phyloP scores from a whole-genome alignment of 2,329 filamentous ascomycete genomes.

The Gyromitra esculenta region DNA sequence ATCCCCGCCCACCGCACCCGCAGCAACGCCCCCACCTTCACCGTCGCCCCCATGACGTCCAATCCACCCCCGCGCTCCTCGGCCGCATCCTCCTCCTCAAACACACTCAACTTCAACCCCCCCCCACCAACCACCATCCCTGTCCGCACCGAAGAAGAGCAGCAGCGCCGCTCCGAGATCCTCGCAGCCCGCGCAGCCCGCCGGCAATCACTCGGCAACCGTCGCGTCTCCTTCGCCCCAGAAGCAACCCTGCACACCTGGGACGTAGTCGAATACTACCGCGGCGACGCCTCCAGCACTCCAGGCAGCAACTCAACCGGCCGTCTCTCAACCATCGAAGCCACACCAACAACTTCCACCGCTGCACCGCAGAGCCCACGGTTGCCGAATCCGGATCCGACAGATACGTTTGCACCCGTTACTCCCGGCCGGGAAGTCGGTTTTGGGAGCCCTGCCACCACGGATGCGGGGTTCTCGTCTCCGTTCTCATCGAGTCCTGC shows the following conservation, averaged over 20 bases:
- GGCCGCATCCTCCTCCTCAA: slow-evolving; percentile 55
- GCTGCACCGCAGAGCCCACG: slow-evolving; percentile 71
- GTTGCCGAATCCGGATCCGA: slow-evolving; percentile 62
- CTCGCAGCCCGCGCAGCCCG: slow-evolving; percentile 83
- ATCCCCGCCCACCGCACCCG: slow-evolving; percentile 70
- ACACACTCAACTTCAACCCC: slow-evolving; percentile 54
- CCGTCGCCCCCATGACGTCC: slow-evolving; percentile 27
- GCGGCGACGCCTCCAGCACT: slow-evolving; percentile 68
- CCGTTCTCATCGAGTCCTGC: slow-evolving; percentile 71
- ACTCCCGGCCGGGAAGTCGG: not conserved
- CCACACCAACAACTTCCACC: slow-evolving; percentile 62
- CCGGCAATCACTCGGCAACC: slow-evolving; percentile 89
- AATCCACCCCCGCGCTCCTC: slow-evolving; percentile 44
- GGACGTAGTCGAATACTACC: slow-evolving; percentile 83
- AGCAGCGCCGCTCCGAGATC: slow-evolving; percentile 70
- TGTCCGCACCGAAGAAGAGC: slow-evolving; percentile 74
- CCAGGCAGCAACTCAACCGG: slow-evolving; percentile 58
- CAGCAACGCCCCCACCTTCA: slow-evolving; percentile 59
- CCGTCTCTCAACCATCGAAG: slow-evolving; percentile 52
- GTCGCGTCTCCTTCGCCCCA: slow-evolving; percentile 94
- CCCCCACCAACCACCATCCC: slow-evolving; percentile 67
- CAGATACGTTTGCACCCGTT: slow-evolving; percentile 72
- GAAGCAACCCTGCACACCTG: slow-evolving; percentile 98
- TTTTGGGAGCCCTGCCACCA: slow-evolving; percentile 14
- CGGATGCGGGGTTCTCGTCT: slow-evolving; percentile 66